Evolutionary conservation across 495 filamentous ascomycete species (phyloP).

Genomic region (Penicillium pancosmium): DNA sequence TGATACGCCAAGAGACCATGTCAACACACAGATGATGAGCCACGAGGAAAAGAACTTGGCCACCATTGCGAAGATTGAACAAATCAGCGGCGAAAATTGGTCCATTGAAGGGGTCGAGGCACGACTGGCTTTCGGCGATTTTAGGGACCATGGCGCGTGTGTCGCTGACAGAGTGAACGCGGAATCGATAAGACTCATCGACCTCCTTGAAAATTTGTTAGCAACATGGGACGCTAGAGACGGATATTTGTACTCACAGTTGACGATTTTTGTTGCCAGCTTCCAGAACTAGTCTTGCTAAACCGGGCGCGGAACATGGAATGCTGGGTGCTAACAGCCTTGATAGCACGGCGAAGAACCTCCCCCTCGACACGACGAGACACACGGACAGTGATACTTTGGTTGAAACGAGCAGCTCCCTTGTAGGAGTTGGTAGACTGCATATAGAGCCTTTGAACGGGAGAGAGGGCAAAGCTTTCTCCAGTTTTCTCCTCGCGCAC

Average conservation of each 20-base stretch:
- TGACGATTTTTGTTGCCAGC: conserved; percentile 47
- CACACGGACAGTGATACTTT: conserved; percentile 66
- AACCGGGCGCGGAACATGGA: conserved; percentile 73
- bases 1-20: conserved; percentile 69
- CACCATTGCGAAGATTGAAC: conserved; percentile 54
- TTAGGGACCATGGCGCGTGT: conserved; percentile 34
- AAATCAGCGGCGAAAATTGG: conserved; percentile 49
- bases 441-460: conserved; percentile 50
- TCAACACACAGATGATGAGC: conserved; percentile 74
- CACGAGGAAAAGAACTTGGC: conserved; percentile 62
- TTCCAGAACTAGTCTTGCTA: conserved; percentile 31
- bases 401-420: conserved; percentile 63
- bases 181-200: conserved; percentile 45
- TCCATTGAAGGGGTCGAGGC: conserved; percentile 44
- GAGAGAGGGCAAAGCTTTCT: conserved; percentile 56
- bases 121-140: conserved; percentile 43
- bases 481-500: conserved; percentile 36
- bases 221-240: background rate
- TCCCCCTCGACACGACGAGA: conserved; percentile 49
- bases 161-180: conserved; percentile 33
- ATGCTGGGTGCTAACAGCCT: conserved; percentile 62
- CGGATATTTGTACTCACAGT: conserved; percentile 22
- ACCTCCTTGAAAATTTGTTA: conserved; percentile 37
- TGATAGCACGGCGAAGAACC: conserved; percentile 56
- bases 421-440: conserved; percentile 49